These are phyloP conservation scores for Przewalskia tangutica DNA, from an alignment of 257 asterid species.

Conservation along the genomic window DNA sequence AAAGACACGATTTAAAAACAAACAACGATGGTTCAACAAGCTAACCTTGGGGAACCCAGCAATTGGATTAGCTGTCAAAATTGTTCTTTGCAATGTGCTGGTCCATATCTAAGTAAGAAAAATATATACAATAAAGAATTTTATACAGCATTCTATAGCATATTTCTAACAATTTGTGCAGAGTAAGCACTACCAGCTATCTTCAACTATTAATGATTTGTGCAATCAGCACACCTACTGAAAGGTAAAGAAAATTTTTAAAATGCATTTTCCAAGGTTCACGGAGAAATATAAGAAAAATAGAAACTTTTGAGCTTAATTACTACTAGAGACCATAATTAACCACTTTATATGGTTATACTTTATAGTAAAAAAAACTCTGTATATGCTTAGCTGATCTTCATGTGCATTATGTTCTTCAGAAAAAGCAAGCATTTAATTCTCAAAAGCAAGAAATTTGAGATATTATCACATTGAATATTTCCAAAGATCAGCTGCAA, in stretches of 20 bases:
- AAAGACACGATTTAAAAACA: not conserved
- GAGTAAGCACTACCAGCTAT: not conserved
- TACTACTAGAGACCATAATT: not conserved
- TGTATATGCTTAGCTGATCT: not conserved
- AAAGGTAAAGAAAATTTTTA: not conserved
- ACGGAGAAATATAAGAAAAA: not conserved
- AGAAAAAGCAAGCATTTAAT: not conserved
- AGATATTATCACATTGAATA: not conserved
- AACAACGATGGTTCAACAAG: constrained; percentile 1
- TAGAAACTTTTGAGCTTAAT: not conserved
- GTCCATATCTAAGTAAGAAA: constrained; percentile 85
- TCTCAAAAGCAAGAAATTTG: not conserved
- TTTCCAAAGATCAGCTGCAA: not conserved
- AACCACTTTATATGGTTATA: not conserved
- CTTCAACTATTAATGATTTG: not conserved
- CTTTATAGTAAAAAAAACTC: not conserved
- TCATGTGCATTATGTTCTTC: not conserved
- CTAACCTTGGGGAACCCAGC: constrained; percentile 93
- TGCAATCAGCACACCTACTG: not conserved
- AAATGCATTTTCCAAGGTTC: not conserved
- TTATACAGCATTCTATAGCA: not conserved
- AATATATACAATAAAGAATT: constrained; percentile 8
- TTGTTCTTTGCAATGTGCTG: constrained; percentile 96
- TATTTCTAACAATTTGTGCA: not conserved
- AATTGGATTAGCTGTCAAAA: constrained; percentile 75